Evolutionary conservation across 1,284 basidiomycete species (phyloP), one percentile per base, ranked within the genome.

Genomic region (Irpex sp.): DNA sequence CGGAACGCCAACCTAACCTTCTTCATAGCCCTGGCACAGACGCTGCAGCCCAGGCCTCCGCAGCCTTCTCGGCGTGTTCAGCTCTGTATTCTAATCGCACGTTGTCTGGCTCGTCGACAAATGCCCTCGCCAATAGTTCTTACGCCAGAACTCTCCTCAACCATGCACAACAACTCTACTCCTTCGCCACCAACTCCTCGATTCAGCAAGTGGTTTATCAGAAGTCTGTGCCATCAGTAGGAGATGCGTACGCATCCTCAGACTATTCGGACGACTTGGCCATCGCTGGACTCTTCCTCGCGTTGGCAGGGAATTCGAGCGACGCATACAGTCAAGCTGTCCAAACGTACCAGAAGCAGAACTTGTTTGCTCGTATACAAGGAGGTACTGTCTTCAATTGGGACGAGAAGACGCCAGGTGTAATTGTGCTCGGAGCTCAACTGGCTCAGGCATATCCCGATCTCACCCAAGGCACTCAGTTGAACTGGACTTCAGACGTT

Each of bases 31-130:
- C 95, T 0, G 96, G 96, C 44, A 97, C 96, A 0, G 96, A 98
- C 71, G 93, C 85, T 17, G 93, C 92, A 49, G 93, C 94, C 0
- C 84, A 86, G 36, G 85, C 91, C 9, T 86, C 94, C 0, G 90
- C 92, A 1, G 94, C 95, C 5, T 95, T 97, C 72, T 85, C 95
- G 7, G 85, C 94, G 0, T 94, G 91, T 68, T 89, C 94, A 0
- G 83, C 88, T 64, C 82, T 97, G 36, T 97, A 97, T 72, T 79
- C 85, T 52, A 79, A 79, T 56, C 71, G 71, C 48, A 69, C 73
- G 2, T 75, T 80, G 59, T 79, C 84, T 36, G 73, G 79, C 51
- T 86, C 83, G 62, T 77, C 83, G 2, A 86, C 89, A 7, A 86
- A 89, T 1, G 85, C 86, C 0, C 80, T 96, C n/a, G 80, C 82